Conservation (phyloP, 108 stramenopile species). For the Chaetoceros tenuissimus region DNA sequence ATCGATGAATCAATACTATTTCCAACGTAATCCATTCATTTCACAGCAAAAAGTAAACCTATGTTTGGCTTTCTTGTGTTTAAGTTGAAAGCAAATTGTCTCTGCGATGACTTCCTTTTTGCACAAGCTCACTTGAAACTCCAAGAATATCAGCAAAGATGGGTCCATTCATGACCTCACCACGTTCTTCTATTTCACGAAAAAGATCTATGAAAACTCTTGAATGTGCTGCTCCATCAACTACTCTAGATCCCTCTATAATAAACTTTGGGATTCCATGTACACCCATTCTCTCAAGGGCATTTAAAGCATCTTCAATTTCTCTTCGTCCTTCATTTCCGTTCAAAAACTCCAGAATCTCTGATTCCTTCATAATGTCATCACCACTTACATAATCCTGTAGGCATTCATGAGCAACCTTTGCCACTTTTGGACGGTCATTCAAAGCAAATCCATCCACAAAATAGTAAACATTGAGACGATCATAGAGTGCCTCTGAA, state of each 20-base stretch:
- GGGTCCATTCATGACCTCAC: slow-evolving; percentile 36
- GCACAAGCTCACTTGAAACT: slow-evolving; percentile 32
- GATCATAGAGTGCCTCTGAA: slow-evolving; percentile 68
- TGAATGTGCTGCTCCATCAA: slow-evolving; percentile 64
- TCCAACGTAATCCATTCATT: too few species aligned
- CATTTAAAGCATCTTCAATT: slow-evolving; percentile 45
- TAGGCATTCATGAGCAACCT: slow-evolving; percentile 33
- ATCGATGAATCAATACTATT: too few species aligned
- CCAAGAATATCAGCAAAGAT: slow-evolving; percentile 69
- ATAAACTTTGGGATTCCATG: slow-evolving; percentile 83
- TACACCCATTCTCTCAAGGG: slow-evolving; percentile 46
- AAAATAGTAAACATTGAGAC: slow-evolving; percentile 76
- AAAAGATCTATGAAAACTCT: slow-evolving; percentile 57
- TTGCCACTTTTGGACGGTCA: slow-evolving; percentile 45
- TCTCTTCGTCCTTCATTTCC: slow-evolving; percentile 53
- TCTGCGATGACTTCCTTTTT: slow-evolving; percentile 52
- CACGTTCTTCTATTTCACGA: slow-evolving; percentile 56
- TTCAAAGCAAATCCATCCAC: slow-evolving; percentile 51
- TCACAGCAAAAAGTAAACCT: too few species aligned
- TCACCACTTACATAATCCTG: slow-evolving; percentile 16
- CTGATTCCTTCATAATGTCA: slow-evolving; percentile 18
- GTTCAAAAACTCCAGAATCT: slow-evolving; percentile 56
- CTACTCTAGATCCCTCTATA: slow-evolving; percentile 58
- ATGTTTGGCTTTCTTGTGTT: too few species aligned
- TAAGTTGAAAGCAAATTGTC: too few species aligned